These are phyloP conservation scores for Myrmaecium sp. DNA, from an alignment of 2,329 filamentous ascomycete species.

Conservation along the genomic window DNA sequence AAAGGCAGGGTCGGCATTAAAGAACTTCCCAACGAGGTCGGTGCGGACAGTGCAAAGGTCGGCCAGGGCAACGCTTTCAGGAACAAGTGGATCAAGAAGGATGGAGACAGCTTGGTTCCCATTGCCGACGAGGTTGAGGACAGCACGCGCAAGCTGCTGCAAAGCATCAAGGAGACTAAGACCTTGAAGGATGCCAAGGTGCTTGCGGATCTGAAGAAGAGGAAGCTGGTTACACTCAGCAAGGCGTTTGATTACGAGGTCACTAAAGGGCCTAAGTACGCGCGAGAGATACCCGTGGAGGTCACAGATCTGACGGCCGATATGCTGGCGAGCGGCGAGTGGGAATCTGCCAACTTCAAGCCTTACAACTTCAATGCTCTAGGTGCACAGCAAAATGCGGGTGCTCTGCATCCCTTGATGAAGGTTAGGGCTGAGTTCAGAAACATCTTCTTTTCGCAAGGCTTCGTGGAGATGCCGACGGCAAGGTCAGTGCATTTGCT, in stretches of 20 bases:
- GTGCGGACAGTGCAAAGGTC: constrained; percentile 36
- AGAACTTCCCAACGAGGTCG: constrained; percentile 26
- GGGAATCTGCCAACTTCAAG: constrained; percentile 86
- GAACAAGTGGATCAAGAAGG: constrained; percentile 50
- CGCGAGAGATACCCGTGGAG: constrained; percentile 75
- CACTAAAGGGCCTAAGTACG: constrained; percentile 73
- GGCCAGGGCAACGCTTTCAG: constrained; percentile 94
- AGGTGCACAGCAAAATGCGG: constrained; percentile 42
- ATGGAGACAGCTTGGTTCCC: constrained; percentile 36
- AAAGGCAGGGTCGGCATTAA: constrained; percentile 28
- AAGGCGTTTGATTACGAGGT: constrained; percentile 79
- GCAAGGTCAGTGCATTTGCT: constrained; percentile 36
- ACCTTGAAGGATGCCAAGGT: constrained; percentile 58
- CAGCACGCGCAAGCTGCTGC: constrained; percentile 57
- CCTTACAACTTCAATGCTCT: constrained; percentile 63
- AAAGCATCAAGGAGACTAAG: constrained; percentile 52
- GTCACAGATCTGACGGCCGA: constrained; percentile 90
- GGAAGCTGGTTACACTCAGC: constrained; percentile 69
- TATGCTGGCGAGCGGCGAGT: constrained; percentile 73
- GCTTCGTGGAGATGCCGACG: constrained; percentile 96
- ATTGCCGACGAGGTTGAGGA: constrained; percentile 61
- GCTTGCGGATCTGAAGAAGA: constrained; percentile 71
- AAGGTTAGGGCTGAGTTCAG: constrained; percentile 94
- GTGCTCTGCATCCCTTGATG: constrained; percentile 45
- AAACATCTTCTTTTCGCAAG: constrained; percentile 98